A percentile compares a stretch with the other conserved stretches of the same genome.
Evolutionary conservation across 2,329 filamentous ascomycete species (phyloP).

Genomic region (Aspergillus glaucus): DNA sequence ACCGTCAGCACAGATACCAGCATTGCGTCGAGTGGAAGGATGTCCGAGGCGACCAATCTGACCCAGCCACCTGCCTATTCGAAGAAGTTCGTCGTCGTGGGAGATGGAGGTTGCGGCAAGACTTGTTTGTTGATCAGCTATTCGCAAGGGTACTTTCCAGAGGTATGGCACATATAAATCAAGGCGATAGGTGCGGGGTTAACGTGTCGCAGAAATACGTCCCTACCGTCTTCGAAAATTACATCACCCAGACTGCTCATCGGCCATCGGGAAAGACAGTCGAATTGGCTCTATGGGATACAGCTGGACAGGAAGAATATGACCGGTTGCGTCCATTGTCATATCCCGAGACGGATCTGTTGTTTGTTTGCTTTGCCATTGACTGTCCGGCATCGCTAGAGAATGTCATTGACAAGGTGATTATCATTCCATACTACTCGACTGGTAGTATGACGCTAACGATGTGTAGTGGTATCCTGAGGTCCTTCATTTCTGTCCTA

Average conservation of each 20-base stretch:
- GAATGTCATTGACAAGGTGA: conserved; percentile 97
- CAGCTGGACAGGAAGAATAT: conserved; percentile 96
- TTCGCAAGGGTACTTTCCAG: conserved; percentile 96
- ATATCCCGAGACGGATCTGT: conserved; percentile 94
- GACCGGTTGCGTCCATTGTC: conserved; percentile 91
- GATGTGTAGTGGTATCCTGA: conserved; percentile 85
- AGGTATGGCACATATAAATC: conserved; percentile 56
- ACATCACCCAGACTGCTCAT: conserved; percentile 95
- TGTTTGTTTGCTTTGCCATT: conserved; percentile 98
- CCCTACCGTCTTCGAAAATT: conserved; percentile 98
- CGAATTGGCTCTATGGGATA: conserved; percentile 96
- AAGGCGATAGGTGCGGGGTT: neutral
- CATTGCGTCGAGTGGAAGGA: conserved; percentile 57
- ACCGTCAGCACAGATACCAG: conserved; percentile 82
- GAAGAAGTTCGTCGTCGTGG: conserved; percentile 98
- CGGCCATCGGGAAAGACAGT: conserved; percentile 84
- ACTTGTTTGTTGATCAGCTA: conserved; percentile 98
- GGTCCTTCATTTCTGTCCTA: conserved; percentile 97
- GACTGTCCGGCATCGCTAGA: conserved; percentile 97
- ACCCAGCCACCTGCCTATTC: conserved; percentile 90
- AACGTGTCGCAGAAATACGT: conserved; percentile 78
- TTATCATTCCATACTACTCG: conserved; percentile 10
- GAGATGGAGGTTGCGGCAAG: conserved; percentile 96
- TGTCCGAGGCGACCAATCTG: conserved; percentile 75
- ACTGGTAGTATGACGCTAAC: neutral